A percentile compares a stretch with the other conserved stretches of the same genome.
These are phyloP conservation scores for Quercus engelmannii DNA, from an alignment of 306 rosid genomes.

Conservation along the genomic window DNA sequence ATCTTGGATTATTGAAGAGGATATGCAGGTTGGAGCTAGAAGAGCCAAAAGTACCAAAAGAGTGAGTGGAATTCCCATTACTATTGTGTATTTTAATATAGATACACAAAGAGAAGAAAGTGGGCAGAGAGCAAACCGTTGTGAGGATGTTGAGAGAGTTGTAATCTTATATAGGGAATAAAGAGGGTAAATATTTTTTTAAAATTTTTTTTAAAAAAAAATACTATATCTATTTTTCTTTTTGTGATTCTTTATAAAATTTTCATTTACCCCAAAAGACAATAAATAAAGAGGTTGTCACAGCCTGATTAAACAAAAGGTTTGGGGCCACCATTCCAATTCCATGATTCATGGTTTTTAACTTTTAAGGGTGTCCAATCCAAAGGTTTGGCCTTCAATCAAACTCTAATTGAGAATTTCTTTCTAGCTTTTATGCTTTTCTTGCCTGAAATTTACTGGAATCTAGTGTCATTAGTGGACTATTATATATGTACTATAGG, in stretches of 20 bases:
- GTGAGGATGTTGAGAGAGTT: constrained; percentile 34
- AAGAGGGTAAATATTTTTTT: not conserved
- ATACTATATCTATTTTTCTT: not conserved
- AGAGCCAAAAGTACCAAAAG: constrained; percentile 28
- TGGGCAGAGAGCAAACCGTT: constrained; percentile 17
- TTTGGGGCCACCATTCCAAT: constrained; percentile 10
- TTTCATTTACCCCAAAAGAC: not conserved
- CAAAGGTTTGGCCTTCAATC: constrained; percentile 25
- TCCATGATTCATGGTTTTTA: constrained; percentile 36
- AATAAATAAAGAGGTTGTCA: not conserved
- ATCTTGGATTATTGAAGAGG: constrained; percentile 58
- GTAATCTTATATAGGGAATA: constrained; percentile 44
- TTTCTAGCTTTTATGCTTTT: not conserved
- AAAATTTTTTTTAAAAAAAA: not conserved
- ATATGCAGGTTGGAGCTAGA: constrained; percentile 35
- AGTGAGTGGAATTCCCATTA: constrained; percentile 53
- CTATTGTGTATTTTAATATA: constrained; percentile 2
- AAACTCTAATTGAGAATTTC: constrained; percentile 12
- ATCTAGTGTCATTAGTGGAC: not conserved
- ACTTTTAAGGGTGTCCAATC: constrained; percentile 8
- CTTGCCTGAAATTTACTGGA: not conserved
- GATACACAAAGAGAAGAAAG: constrained; percentile 15
- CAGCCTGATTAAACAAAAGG: constrained; percentile 19
- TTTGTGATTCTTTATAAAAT: not conserved
- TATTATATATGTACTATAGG: not conserved